Percentiles rank a stretch among this genome's conserved stretches.
Conservation (phyloP, 495 filamentous ascomycete species). For the Daldinia loculata region DNA sequence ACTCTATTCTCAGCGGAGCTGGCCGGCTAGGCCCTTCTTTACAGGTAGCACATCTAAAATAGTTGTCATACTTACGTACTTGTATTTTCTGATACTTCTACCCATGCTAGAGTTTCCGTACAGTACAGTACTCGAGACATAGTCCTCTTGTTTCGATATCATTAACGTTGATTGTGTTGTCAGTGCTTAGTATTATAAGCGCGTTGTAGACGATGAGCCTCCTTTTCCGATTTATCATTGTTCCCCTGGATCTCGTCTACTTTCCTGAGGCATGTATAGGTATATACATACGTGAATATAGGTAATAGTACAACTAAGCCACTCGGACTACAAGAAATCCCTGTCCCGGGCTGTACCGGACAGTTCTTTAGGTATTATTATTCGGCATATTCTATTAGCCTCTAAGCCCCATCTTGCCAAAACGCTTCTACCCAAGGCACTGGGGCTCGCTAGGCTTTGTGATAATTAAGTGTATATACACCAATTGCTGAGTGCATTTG, state of each 20-base stretch:
- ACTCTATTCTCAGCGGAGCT: not conserved
- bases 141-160: not conserved
- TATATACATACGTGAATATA: constrained; percentile 23
- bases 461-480: constrained; percentile 3
- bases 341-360: constrained; percentile 27
- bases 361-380: constrained; percentile 19
- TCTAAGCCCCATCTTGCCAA: constrained; percentile 25
- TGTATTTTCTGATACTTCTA: not conserved
- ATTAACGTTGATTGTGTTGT: not conserved
- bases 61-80: not conserved
- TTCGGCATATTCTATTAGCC: constrained; percentile 28
- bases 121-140: not conserved
- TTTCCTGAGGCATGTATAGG: not conserved
- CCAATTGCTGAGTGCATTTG: constrained; percentile 18
- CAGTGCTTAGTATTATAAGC: not conserved
- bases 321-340: constrained; percentile 22
- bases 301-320: constrained; percentile 30
- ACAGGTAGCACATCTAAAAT: not conserved
- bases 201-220: not conserved
- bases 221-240: not conserved
- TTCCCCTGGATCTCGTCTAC: not conserved
- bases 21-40: not conserved
- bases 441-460: constrained; percentile 28
- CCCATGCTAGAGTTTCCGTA: not conserved
- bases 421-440: constrained; percentile 33